Conservation (phyloP, 495 filamentous ascomycete genomes). For the Monascus purpureus region DNA sequence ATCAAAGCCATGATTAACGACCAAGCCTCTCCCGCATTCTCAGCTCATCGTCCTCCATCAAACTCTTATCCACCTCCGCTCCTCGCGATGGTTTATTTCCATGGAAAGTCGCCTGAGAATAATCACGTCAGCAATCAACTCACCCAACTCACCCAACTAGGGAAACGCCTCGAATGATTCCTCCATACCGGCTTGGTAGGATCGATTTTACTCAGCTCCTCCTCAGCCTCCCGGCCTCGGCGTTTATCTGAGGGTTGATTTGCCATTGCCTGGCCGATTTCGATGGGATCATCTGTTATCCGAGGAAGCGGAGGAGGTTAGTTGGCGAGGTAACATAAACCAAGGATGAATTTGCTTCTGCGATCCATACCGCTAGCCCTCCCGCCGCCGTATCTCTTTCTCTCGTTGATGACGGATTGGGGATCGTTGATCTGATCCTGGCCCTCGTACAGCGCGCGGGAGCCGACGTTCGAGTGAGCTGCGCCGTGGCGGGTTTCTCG, state of each 20-base stretch:
- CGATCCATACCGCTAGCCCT: no score
- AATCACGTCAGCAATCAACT: no score
- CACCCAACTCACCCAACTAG: no score
- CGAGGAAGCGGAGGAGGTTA: no score
- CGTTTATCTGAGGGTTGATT: conserved; percentile 15
- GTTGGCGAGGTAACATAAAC: no score
- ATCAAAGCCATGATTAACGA: no score
- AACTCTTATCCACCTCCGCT: conserved; percentile 54
- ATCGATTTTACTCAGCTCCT: conserved; percentile 44
- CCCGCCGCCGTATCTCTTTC: conserved; percentile 53
- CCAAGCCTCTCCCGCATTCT: conserved; percentile 49
- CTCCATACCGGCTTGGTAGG: conserved; percentile 57
- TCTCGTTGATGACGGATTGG: conserved; percentile 37
- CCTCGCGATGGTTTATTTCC: conserved; percentile 59
- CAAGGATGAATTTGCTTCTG: no score
- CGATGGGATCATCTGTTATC: neutral
- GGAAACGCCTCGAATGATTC: no score
- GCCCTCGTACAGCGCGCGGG: conserved; percentile 39
- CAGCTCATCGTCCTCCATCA: conserved; percentile 58
- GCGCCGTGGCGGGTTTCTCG: conserved; percentile 5
- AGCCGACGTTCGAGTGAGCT: conserved; percentile 40
- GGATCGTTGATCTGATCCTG: conserved; percentile 60
- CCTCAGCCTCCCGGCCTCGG: conserved; percentile 34
- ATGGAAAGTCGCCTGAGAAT: conserved; percentile 47
- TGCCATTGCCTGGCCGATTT: conserved; percentile 33